Evolutionary conservation across 148 eudicot genomes (phyloP), one percentile per base, ranked within the genome.

Genomic region (Camellia granthamiana): DNA sequence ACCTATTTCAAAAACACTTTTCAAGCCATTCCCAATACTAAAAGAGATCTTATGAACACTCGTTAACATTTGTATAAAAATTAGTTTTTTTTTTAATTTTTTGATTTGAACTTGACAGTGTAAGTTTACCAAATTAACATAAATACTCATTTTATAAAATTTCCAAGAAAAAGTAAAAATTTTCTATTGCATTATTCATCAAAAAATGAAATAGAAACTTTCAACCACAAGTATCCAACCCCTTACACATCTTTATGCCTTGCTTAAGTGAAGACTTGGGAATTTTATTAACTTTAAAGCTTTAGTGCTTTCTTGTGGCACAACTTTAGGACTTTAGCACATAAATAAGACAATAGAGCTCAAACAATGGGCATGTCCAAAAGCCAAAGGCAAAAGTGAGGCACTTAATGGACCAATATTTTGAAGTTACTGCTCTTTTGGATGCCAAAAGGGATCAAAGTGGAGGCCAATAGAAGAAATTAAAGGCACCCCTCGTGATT

Each of bases 391-490:
- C n/a, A 23, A 49, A 21, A 72, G 76, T 49, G 52, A 49, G 6
- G 52, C 52, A 49, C 7, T 49, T 30, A 55, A 55, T n/a, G 64
- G 13, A 52, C 70, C 47, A 41, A 64, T 73, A 15, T 18, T 49
- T 55, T 49, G 16, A 55, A 5, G 60, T 82, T 43, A 84, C n/a
- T 46, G 54, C 13, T 6, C 81, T 16, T 42, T 61, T 3, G 91
- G 92, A 23, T 93, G 82, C 94, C 89, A 86, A 85, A 85, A 95
- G 11, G 98, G 97, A 85, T 95, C 98, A 67, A 82, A 88, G 82
- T 91, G 90, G 84, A 95, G 80, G 43, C 98, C 98, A 62, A 95
- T 63, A 2, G 97, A 93, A 75, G 98, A 95, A 18, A 95, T 83
- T 84, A 95, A 77, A 58, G 98, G 98, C 68, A 87, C 80, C 16